Conservation (phyloP, 192 early-diverging fungal genomes). For the Pilobolus umbonatus region DNA sequence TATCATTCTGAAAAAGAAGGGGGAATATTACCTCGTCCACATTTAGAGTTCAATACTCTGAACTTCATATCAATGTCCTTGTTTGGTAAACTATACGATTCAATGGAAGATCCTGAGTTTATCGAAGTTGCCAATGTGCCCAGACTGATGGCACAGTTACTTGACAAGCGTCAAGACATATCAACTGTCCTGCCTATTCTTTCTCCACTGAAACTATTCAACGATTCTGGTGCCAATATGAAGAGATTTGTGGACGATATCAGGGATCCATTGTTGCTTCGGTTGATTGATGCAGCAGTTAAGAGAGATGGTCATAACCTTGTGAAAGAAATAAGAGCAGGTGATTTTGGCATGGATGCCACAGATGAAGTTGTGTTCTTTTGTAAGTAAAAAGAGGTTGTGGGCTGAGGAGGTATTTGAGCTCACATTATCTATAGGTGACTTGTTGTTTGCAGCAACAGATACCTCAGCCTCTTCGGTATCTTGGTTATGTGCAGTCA, state of each 20-base stretch:
- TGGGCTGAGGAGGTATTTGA: too few species aligned
- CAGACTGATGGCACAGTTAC: neutral
- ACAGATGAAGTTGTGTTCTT: too few species aligned
- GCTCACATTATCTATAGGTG: too few species aligned
- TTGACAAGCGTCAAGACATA: neutral
- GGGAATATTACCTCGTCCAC: neutral
- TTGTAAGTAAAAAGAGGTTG: too few species aligned
- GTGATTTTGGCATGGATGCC: too few species aligned
- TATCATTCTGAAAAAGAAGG: neutral
- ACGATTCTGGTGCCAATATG: neutral
- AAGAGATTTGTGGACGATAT: neutral
- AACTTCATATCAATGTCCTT: neutral
- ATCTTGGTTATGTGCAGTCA: neutral
- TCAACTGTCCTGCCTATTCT: neutral
- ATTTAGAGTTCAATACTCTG: neutral
- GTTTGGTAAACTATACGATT: neutral
- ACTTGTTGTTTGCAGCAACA: neutral
- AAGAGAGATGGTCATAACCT: neutral
- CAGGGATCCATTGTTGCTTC: neutral
- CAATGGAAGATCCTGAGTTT: constrained; percentile 4
- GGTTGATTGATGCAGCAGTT: neutral
- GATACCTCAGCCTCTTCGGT: neutral
- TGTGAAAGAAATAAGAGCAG: neutral
- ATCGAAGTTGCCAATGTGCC: neutral
- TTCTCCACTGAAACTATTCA: neutral